These are phyloP conservation scores for Jaenimonas drosophilae DNA, from an alignment of 208 protist genomes.

Conservation along the genomic window DNA sequence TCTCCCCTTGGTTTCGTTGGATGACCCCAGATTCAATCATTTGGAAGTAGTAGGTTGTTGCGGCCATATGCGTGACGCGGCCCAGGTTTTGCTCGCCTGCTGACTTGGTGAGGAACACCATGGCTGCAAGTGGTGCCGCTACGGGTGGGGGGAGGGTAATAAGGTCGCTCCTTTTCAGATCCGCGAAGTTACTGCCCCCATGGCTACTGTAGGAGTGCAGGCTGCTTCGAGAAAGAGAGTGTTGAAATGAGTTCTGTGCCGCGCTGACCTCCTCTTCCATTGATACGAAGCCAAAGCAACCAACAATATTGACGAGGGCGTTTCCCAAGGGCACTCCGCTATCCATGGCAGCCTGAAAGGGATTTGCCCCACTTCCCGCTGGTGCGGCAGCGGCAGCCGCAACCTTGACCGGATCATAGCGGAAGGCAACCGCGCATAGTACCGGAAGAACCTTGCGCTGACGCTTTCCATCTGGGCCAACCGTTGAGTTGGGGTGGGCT, in stretches of 20 bases:
- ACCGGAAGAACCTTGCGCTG: conserved; percentile 57
- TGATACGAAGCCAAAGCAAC: conserved; percentile 76
- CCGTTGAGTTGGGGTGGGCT: conserved; percentile 21
- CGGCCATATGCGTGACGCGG: conserved; percentile 64
- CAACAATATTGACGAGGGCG: conserved; percentile 73
- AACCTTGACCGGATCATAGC: conserved; percentile 27
- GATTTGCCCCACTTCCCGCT: neutral
- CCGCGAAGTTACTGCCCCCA: neutral
- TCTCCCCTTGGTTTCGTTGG: conserved; percentile 23
- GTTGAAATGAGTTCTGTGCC: conserved; percentile 8
- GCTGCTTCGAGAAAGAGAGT: too few relatives aligned
- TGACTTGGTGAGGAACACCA: conserved; percentile 83
- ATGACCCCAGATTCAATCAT: conserved; percentile 61
- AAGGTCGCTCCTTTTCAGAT: conserved; percentile 5
- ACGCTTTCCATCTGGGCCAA: conserved; percentile 17
- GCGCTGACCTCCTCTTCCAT: conserved; percentile 59
- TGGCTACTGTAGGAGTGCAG: too few relatives aligned
- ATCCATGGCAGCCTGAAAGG: conserved; percentile 25
- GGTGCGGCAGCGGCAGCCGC: neutral
- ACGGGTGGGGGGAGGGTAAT: conserved; percentile 47
- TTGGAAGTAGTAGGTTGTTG: conserved; percentile 76
- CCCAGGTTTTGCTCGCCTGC: conserved; percentile 80
- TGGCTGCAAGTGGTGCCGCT: conserved; percentile 59
- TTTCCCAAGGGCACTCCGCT: conserved; percentile 47
- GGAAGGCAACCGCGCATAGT: conserved; percentile 78